A percentile compares a stretch with the other conserved stretches of the same genome.
These are phyloP conservation scores for Nemophila menziesii DNA, from an alignment of 257 asterid genomes.

Conservation along the genomic window DNA sequence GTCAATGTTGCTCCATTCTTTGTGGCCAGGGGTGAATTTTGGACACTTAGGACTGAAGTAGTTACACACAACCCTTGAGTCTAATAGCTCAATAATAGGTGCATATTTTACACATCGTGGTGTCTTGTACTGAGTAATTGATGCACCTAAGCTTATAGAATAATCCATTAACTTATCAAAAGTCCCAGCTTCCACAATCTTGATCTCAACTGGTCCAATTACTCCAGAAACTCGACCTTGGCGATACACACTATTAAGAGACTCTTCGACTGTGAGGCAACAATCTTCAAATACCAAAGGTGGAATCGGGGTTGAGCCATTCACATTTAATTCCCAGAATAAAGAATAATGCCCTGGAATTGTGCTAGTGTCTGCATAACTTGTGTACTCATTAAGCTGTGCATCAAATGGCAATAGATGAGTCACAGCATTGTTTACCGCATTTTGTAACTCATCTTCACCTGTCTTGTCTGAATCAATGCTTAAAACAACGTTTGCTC, in stretches of 20 bases:
- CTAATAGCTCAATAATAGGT: conserved; percentile 58
- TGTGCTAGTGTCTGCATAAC: no score
- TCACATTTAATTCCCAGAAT: conserved; percentile 23
- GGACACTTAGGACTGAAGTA: conserved; percentile 61
- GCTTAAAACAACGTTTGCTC: no score
- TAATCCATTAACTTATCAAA: conserved; percentile 80
- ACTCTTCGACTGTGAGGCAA: conserved; percentile 52
- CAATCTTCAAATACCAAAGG: conserved; percentile 31
- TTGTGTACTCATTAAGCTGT: no score
- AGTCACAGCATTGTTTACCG: conserved; percentile 16
- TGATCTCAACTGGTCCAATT: conserved; percentile 64
- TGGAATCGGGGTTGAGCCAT: no score
- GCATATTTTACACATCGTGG: conserved; percentile 71
- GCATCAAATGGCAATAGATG: conserved; percentile 20
- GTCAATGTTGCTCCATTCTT: no score
- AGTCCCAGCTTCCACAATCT: conserved; percentile 58
- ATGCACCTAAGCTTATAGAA: conserved; percentile 71
- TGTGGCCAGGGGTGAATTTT: conserved; percentile 50
- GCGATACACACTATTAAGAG: conserved; percentile 58
- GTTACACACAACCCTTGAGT: conserved; percentile 45
- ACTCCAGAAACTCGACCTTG: conserved; percentile 72
- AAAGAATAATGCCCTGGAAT: conserved; percentile 30
- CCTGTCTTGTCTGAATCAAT: no score
- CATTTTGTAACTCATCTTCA: no score
- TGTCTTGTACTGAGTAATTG: conserved; percentile 74